phyloP scores from a whole-genome alignment of 306 rosid genomes.

The Lagenaria siceraria region DNA sequence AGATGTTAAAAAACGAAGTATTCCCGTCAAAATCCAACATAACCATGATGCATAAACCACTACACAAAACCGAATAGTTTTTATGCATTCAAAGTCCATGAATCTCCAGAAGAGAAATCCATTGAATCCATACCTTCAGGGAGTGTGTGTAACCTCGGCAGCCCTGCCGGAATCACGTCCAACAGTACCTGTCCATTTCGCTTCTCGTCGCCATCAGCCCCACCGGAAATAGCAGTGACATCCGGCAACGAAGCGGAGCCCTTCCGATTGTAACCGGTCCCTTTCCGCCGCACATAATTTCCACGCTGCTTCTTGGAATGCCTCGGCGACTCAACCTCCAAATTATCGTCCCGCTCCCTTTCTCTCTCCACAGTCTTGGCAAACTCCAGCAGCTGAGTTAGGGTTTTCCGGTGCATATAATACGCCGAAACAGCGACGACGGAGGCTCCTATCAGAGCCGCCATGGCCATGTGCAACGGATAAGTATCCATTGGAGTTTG shows the following conservation, averaged over 20 bases:
- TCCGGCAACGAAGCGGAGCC: constrained; percentile 69
- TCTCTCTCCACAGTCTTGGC: constrained; percentile 67
- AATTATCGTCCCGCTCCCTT: constrained; percentile 22
- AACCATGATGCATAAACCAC: background rate
- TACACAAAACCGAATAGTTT: background rate
- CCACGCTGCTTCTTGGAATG: constrained; percentile 38
- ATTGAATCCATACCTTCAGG: constrained; percentile 54
- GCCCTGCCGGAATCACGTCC: constrained; percentile 70
- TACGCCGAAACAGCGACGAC: constrained; percentile 81
- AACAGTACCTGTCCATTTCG: constrained; percentile 37
- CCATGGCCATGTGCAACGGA: constrained; percentile 80
- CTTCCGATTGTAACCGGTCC: constrained; percentile 26
- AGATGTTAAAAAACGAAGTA: background rate
- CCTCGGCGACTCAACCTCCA: constrained; percentile 39
- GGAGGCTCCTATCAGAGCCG: constrained; percentile 92
- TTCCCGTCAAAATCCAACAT: background rate
- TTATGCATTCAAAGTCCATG: background rate
- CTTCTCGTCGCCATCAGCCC: constrained; percentile 37
- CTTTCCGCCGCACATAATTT: constrained; percentile 28
- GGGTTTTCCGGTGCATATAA: constrained; percentile 88
- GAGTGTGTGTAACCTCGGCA: constrained; percentile 78
- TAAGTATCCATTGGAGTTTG: constrained; percentile 52
- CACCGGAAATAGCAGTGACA: constrained; percentile 46
- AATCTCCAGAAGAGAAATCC: constrained; percentile 13
- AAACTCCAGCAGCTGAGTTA: constrained; percentile 71